Conservation (phyloP, 78 protist species). For the Capsaspora owczarzaki region DNA sequence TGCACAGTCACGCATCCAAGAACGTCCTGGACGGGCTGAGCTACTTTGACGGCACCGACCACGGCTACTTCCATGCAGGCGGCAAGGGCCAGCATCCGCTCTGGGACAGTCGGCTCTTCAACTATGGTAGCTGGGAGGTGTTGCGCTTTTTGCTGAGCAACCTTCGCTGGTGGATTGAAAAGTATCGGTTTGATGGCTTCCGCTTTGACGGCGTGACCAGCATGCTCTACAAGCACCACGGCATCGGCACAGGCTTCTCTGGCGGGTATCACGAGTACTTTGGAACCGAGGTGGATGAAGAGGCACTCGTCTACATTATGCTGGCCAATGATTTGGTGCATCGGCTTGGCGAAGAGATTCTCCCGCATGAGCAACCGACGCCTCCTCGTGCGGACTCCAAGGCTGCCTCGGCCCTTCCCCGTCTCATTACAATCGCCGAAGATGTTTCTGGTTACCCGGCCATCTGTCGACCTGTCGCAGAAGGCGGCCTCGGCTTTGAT, state of each 20-base stretch:
- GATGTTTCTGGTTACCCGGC: slow-evolving; percentile 88
- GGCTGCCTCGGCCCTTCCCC: not conserved
- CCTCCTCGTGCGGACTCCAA: too few species aligned
- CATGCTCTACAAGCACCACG: slow-evolving; percentile 84
- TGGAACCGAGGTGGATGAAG: slow-evolving; percentile 64
- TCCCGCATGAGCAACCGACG: too few species aligned
- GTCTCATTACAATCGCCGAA: slow-evolving; percentile 81
- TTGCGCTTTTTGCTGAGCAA: slow-evolving; percentile 85
- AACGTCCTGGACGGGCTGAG: slow-evolving; percentile 79
- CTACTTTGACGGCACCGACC: slow-evolving; percentile 72
- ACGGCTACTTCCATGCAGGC: slow-evolving; percentile 81
- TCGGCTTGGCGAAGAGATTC: not conserved
- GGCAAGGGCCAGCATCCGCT: slow-evolving; percentile 56
- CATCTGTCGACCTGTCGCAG: slow-evolving; percentile 69
- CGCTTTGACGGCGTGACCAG: slow-evolving; percentile 87
- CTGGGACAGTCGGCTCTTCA: slow-evolving; percentile 89
- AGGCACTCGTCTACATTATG: slow-evolving; percentile 69
- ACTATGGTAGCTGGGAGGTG: slow-evolving; percentile 78
- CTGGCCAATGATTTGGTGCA: slow-evolving; percentile 47
- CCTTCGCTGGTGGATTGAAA: slow-evolving; percentile 55
- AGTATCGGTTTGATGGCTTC: slow-evolving; percentile 90
- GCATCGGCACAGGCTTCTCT: slow-evolving; percentile 46
- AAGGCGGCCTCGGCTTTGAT: slow-evolving; percentile 94
- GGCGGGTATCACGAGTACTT: slow-evolving; percentile 80
- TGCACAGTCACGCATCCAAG: slow-evolving; percentile 69